Evolutionary conservation across 441 rosid species (phyloP), one percentile per base, ranked within the genome.

Genomic region (Oxalis stricta): DNA sequence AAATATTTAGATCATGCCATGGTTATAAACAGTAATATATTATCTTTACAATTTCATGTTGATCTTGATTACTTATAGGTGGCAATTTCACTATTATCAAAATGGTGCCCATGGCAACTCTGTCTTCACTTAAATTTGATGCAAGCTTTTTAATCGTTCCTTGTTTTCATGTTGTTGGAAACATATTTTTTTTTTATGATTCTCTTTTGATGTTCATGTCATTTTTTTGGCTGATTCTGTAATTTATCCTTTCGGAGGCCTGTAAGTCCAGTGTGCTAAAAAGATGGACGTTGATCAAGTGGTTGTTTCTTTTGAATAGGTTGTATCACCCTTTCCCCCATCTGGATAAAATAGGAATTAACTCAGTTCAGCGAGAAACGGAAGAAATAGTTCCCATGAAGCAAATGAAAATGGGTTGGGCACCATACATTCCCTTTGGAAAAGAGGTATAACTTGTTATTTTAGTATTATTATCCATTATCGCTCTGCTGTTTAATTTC

Each of bases 321-420:
- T 92, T 58, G 80, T 59, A 5, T 86, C 97, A 35, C 94, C 95
- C 39, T 72, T 82, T 45, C 89, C 97, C 21, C 99, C 99, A 48
- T 92, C 99, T 46, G 94, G n/a, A 92, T 68, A 84, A 82, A 71
- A 82, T 92, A 46, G 97, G 92, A 40, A 76, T 92, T 55, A 82
- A 76, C 38, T 87, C 95, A 12, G 86, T 87, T 75, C 97, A 92
- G 60, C 77, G 92, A 66, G 97, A 72, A 67, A 58, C 49, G 29
- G 97, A 92, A 72, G 97, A 87, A 66, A 87, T 84, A 66, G 44
- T 92, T 70, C 97, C 95, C 10, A 87, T 92, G 97, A 84, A 75
- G 52, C 70, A 82, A 56, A 87, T 92, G 97, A 84, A 92, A 73
- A 84, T 92, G 97, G 97, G 71, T 43, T 87, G 99, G 99, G 72